Conservation (phyloP, 345 rosid genomes). For the Salix arbutifolia region DNA sequence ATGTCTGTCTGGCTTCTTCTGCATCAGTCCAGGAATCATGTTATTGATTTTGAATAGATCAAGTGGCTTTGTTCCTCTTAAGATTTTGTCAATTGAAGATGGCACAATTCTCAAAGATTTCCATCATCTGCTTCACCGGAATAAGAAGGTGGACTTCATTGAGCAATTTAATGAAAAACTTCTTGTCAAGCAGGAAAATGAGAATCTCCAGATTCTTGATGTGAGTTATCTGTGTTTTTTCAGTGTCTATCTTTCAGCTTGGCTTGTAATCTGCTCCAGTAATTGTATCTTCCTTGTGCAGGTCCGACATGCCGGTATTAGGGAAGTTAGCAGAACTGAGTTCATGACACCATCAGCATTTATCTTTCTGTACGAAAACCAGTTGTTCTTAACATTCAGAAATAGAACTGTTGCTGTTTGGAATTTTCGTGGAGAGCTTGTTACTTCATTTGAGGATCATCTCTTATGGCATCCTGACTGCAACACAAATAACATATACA, state of each 20-base stretch:
- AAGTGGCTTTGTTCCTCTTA: constrained; percentile 70
- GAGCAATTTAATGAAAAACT: constrained; percentile 98
- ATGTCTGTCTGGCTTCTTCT: constrained; percentile 9
- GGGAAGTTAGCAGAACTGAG: constrained; percentile 72
- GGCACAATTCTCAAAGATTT: constrained; percentile 92
- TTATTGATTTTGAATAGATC: constrained; percentile 81
- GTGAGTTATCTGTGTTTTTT: constrained; percentile 39
- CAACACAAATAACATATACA: constrained; percentile 91
- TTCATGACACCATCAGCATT: constrained; percentile 97
- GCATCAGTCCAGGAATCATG: constrained; percentile 92
- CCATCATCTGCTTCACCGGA: constrained; percentile 83
- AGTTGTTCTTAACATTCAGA: constrained; percentile 87
- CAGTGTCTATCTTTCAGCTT: background rate
- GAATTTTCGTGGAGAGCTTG: constrained; percentile 96
- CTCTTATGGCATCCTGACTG: constrained; percentile 95
- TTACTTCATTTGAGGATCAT: constrained; percentile 97
- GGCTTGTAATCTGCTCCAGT: background rate
- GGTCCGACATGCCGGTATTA: constrained; percentile 78
- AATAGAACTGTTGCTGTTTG: constrained; percentile 82
- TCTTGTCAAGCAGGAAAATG: constrained; percentile 97
- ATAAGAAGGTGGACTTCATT: constrained; percentile 96
- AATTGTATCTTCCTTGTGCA: constrained; percentile 16
- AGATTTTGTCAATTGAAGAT: constrained; percentile 93
- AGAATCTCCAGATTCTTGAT: constrained; percentile 96
- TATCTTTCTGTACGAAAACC: constrained; percentile 90